Evolutionary conservation across 75 land plant species (phyloP).

Genomic region (Pseudotsuga menziesii): DNA sequence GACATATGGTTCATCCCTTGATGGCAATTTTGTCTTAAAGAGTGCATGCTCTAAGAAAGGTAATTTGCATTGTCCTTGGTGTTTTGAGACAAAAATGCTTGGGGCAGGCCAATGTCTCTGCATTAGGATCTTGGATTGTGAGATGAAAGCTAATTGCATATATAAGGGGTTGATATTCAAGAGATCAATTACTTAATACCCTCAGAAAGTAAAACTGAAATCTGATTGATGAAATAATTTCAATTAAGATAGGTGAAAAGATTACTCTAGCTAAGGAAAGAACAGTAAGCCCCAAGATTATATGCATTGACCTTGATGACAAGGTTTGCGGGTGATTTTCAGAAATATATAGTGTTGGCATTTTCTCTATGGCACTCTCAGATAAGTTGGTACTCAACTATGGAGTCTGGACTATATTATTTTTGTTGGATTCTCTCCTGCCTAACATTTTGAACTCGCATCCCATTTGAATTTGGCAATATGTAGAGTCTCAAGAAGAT

Average conservation of each 20-base stretch:
- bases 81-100: background rate
- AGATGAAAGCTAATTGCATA: background rate
- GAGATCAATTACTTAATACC: background rate
- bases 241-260: background rate
- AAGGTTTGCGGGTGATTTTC: too few relatives aligned
- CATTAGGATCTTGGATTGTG: background rate
- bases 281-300: background rate
- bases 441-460: too few relatives aligned
- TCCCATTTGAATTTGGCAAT: too few relatives aligned
- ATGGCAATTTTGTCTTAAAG: background rate
- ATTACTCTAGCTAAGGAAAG: background rate
- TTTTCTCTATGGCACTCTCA: too few relatives aligned
- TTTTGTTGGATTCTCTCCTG: too few relatives aligned
- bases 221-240: background rate
- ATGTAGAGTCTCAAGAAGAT: too few relatives aligned
- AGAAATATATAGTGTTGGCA: too few relatives aligned
- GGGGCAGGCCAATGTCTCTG: background rate
- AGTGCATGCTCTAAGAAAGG: background rate
- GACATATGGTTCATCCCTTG: background rate
- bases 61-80: background rate
- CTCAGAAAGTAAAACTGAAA: background rate
- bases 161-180: background rate
- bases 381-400: too few relatives aligned
- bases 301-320: background rate
- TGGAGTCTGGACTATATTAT: too few relatives aligned